Percentiles rank a stretch among this genome's conserved stretches.
These are phyloP conservation scores for Malus hybrid DNA, from an alignment of 331 rosid genomes.

Conservation along the genomic window DNA sequence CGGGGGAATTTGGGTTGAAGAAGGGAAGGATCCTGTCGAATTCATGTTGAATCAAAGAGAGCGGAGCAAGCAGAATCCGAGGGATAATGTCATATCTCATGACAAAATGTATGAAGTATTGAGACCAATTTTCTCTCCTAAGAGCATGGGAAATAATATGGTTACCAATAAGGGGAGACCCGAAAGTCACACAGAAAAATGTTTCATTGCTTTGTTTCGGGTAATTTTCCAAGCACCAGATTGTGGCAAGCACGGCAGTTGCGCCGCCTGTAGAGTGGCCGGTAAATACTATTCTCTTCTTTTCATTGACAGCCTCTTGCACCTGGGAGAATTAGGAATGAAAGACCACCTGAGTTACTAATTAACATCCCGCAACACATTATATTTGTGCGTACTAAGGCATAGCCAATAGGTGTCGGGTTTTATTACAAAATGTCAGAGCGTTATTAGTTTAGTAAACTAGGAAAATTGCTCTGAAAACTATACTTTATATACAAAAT, in stretches of 20 bases:
- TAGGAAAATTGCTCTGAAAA: too few relatives aligned
- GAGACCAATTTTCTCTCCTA: slow-evolving; percentile 59
- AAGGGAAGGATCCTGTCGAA: slow-evolving; percentile 23
- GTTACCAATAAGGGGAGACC: slow-evolving; percentile 72
- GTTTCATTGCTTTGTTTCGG: not conserved
- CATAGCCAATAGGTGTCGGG: not conserved
- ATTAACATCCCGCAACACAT: not conserved
- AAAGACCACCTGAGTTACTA: not conserved
- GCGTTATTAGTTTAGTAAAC: too few relatives aligned
- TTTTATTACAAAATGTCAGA: too few relatives aligned
- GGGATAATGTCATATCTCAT: slow-evolving; percentile 62
- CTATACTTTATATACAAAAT: too few relatives aligned
- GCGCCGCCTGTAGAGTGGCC: slow-evolving; percentile 75
- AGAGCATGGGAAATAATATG: slow-evolving; percentile 72
- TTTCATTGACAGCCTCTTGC: slow-evolving; percentile 2
- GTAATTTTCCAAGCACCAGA: slow-evolving; percentile 50
- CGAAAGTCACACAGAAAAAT: slow-evolving; percentile 61
- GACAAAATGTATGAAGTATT: slow-evolving; percentile 49
- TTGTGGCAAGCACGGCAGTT: slow-evolving; percentile 51
- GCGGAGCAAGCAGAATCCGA: slow-evolving; percentile 52
- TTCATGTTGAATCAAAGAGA: slow-evolving; percentile 18
- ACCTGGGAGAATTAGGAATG: slow-evolving; percentile 32
- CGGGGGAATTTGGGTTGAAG: slow-evolving; percentile 9
- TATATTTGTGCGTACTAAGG: not conserved
- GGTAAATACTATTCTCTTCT: slow-evolving; percentile 48